Percentiles rank a stretch among this genome's conserved stretches.
phyloP scores from a whole-genome alignment of 225 moss, liverwort and hornwort genomes.

The Bryum argenteum region DNA sequence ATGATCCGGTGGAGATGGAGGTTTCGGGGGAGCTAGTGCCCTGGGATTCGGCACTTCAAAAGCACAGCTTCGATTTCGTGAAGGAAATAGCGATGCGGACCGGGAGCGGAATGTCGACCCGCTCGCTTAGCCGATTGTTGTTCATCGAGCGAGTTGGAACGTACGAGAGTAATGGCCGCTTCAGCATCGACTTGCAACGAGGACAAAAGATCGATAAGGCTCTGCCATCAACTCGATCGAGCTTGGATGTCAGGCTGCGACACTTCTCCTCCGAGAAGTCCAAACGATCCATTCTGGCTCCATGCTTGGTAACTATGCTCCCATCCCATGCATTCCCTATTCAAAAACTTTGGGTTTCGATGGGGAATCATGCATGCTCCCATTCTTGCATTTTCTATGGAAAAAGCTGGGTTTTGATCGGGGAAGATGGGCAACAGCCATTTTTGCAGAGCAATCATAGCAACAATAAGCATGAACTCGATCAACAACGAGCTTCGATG shows the following conservation, averaged over 20 bases:
- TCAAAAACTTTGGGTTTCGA: too few relatives aligned
- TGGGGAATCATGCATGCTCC: too few relatives aligned
- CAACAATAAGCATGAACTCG: constrained; percentile 15
- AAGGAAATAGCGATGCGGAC: constrained; percentile 32
- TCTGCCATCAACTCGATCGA: not conserved
- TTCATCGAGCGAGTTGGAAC: constrained; percentile 36
- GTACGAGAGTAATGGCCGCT: constrained; percentile 19
- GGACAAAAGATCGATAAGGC: constrained; percentile 42
- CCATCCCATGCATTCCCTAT: not conserved
- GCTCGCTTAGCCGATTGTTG: constrained; percentile 44
- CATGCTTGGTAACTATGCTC: constrained; percentile 46
- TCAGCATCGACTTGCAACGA: constrained; percentile 50
- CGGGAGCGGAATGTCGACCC: constrained; percentile 31
- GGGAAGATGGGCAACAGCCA: constrained; percentile 26
- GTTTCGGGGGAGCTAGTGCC: constrained; percentile 9
- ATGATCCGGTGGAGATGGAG: constrained; percentile 37
- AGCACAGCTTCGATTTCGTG: constrained; percentile 39
- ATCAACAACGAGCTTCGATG: constrained; percentile 30
- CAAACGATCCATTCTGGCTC: constrained; percentile 46
- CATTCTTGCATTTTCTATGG: not conserved
- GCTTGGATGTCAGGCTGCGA: constrained; percentile 29
- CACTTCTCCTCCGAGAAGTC: constrained; percentile 28
- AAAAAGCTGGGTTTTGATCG: not conserved
- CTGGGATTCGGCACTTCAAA: constrained; percentile 25
- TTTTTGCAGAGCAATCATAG: constrained; percentile 34